Evolutionary conservation across 805 yeast species (phyloP).

Genomic region (Ogataea degrootiae): DNA sequence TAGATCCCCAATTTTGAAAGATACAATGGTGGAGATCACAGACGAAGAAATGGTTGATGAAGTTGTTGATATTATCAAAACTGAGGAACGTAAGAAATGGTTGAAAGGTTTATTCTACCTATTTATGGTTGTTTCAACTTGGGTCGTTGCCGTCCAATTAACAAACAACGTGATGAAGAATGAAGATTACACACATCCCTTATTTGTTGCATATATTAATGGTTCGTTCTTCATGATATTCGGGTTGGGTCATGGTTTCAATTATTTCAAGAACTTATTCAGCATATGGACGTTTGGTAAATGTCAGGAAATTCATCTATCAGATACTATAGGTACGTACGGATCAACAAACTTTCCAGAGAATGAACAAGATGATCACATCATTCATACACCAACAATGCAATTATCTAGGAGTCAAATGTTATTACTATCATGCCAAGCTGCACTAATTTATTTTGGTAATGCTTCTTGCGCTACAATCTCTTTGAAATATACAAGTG

Average conservation of each 20-base stretch:
- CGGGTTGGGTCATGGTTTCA: slow-evolving; percentile 34
- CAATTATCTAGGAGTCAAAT: slow-evolving; percentile 28
- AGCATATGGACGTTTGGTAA: background rate
- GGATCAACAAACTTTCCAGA: background rate
- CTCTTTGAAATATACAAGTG: slow-evolving; percentile 46
- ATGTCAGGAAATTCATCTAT: too few species aligned
- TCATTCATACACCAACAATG: slow-evolving; percentile 21
- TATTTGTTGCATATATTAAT: slow-evolving; percentile 41
- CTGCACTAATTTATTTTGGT: slow-evolving; percentile 37
- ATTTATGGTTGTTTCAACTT: slow-evolving; percentile 37
- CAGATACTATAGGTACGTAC: background rate
- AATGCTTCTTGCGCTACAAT: slow-evolving; percentile 38
- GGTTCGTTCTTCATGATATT: slow-evolving; percentile 45
- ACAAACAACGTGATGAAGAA: slow-evolving; percentile 46
- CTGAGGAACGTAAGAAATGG: slow-evolving; percentile 39
- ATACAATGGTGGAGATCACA: slow-evolving; percentile 7
- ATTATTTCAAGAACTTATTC: background rate
- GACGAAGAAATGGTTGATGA: slow-evolving; percentile 24
- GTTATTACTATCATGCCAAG: slow-evolving; percentile 32
- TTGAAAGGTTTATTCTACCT: slow-evolving; percentile 40
- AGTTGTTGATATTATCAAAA: slow-evolving; percentile 28
- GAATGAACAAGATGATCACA: slow-evolving; percentile 1
- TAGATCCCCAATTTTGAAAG: slow-evolving; percentile 15
- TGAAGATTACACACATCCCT: slow-evolving; percentile 44
- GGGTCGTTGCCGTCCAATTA: slow-evolving; percentile 47